phyloP scores from a whole-genome alignment of 108 stramenopile genomes.

The Poteriospumella lacustris region DNA sequence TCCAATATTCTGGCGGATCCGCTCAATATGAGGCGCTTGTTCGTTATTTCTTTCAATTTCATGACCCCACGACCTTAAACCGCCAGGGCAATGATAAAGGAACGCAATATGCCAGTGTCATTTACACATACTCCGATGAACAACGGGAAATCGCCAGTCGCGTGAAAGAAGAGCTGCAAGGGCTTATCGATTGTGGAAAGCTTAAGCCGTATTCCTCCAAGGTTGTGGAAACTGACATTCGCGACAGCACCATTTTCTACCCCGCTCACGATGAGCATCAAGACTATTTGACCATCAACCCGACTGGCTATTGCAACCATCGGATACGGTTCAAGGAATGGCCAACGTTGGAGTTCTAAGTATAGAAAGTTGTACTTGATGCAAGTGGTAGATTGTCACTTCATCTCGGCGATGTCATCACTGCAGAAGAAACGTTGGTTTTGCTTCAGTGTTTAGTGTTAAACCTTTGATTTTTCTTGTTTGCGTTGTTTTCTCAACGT shows the following conservation, averaged over 20 bases:
- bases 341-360: too few species aligned
- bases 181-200: conserved; percentile 29
- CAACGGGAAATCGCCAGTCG: conserved; percentile 1
- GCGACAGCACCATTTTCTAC: conserved; percentile 53
- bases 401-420: not conserved
- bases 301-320: conserved; percentile 62
- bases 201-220: conserved; percentile 44
- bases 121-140: conserved; percentile 70
- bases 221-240: conserved; percentile 52
- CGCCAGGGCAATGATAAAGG: conserved; percentile 79
- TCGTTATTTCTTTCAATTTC: not conserved
- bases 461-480: not conserved
- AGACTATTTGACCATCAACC: conserved; percentile 67
- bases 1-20: not conserved
- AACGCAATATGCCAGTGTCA: conserved; percentile 76
- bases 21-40: not conserved
- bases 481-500: not conserved
- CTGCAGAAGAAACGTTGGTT: not conserved
- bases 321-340: not conserved
- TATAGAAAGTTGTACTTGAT: too few species aligned
- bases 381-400: not conserved
- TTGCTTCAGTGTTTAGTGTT: not conserved
- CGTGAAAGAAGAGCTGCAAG: conserved; percentile 24
- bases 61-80: conserved; percentile 29
- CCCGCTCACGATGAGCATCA: conserved; percentile 68